Conservation (phyloP, 2,329 filamentous ascomycete species). For the Fusarium citri region DNA sequence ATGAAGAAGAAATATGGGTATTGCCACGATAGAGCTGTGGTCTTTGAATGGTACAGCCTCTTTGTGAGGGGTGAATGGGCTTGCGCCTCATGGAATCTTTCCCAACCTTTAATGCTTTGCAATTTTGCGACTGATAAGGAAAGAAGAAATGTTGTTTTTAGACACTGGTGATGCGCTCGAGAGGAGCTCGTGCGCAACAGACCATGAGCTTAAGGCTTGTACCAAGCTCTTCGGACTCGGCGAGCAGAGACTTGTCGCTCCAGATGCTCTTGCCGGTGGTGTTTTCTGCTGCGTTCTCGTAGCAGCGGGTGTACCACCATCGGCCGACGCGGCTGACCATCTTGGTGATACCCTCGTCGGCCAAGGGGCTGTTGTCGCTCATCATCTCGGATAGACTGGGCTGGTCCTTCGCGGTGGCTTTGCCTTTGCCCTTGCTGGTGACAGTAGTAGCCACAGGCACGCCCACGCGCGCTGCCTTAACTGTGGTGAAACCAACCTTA, state of each 20-base stretch:
- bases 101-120: conserved; percentile 40
- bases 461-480: conserved; percentile 82
- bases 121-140: conserved; percentile 23
- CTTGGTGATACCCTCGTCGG: conserved; percentile 88
- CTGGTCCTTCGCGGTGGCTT: conserved; percentile 54
- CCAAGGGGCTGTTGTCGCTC: conserved; percentile 73
- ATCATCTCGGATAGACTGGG: conserved; percentile 77
- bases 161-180: conserved; percentile 62
- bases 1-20: not conserved
- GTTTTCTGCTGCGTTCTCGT: conserved; percentile 74
- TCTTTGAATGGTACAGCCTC: conserved; percentile 15
- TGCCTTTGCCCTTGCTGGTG: conserved; percentile 37
- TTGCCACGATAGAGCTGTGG: conserved; percentile 13
- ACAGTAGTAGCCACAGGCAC: conserved; percentile 75
- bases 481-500: conserved; percentile 74
- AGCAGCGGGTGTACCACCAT: conserved; percentile 97
- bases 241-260: conserved; percentile 77
- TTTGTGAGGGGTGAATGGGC: conserved; percentile 28
- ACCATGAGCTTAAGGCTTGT: conserved; percentile 93
- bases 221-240: conserved; percentile 86
- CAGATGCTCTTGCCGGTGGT: conserved; percentile 73
- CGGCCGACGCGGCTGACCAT: conserved; percentile 92
- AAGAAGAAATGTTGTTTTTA: conserved; percentile 46
- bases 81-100: conserved; percentile 45
- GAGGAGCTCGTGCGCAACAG: conserved; percentile 87